Evolutionary conservation across 1,284 basidiomycete species (phyloP).

Genomic region (Leccinum griseonigrum): DNA sequence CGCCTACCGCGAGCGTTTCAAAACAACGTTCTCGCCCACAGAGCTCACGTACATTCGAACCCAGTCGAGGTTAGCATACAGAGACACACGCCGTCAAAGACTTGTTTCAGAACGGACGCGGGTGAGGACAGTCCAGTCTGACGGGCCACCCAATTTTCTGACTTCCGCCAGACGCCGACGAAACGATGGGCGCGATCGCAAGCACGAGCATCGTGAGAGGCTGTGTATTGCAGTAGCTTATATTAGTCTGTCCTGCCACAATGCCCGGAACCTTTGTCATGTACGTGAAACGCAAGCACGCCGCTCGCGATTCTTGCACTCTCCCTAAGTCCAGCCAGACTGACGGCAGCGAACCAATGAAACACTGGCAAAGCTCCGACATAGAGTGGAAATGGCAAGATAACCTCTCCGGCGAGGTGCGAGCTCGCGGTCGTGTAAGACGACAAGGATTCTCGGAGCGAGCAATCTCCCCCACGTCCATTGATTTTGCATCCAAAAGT

Average conservation of each 20-base stretch:
- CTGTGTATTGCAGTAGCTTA: conserved; percentile 32
- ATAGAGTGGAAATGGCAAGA: conserved; percentile 48
- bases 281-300: conserved; percentile 58
- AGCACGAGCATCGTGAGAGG: conserved; percentile 53
- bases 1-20: conserved; percentile 38
- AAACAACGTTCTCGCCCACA: neutral
- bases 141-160: conserved; percentile 52
- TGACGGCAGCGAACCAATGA: conserved; percentile 49
- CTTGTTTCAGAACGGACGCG: conserved; percentile 38
- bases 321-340: conserved; percentile 59
- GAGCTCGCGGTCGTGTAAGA: conserved; percentile 50
- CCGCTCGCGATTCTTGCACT: conserved; percentile 56
- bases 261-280: conserved; percentile 20
- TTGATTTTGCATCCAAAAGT: too few species aligned
- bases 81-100: conserved; percentile 65
- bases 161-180: conserved; percentile 53
- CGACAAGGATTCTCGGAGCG: too few species aligned
- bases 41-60: conserved; percentile 50
- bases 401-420: conserved; percentile 63
- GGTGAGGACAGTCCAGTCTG: conserved; percentile 29
- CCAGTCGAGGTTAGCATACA: conserved; percentile 70
- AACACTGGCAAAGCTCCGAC: conserved; percentile 51
- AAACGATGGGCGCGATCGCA: conserved; percentile 44
- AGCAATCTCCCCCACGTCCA: too few species aligned
- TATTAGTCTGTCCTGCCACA: conserved; percentile 3